Evolutionary conservation across 2,329 filamentous ascomycete genomes (phyloP).

Genomic region (Trichoderma oligosporum): DNA sequence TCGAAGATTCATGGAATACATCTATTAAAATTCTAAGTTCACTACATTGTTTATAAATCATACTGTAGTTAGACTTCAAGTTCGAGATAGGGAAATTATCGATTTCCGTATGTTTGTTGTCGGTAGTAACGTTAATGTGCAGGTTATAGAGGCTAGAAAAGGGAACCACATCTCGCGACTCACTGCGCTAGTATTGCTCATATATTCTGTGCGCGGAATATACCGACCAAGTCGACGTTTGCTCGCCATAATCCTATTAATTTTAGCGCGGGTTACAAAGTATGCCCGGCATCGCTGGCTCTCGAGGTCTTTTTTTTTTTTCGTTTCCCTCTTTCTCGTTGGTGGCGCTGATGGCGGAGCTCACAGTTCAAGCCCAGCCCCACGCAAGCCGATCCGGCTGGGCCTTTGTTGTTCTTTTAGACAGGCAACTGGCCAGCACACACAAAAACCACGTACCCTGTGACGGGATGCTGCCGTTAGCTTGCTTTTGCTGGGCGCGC

Average conservation of each 20-base stretch:
- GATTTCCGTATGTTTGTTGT: too few relatives aligned
- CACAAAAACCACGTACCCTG: background rate
- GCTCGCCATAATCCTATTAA: too few relatives aligned
- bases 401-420: conserved; percentile 6
- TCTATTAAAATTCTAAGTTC: too few relatives aligned
- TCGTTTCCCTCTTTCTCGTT: background rate
- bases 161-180: too few relatives aligned
- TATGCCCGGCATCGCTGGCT: background rate
- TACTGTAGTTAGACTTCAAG: too few relatives aligned
- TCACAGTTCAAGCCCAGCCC: conserved; percentile 3
- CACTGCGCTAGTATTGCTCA: too few relatives aligned
- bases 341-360: conserved; percentile 14
- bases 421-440: conserved; percentile 1
- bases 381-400: conserved; percentile 16
- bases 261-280: background rate
- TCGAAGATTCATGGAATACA: too few relatives aligned
- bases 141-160: too few relatives aligned
- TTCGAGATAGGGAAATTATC: too few relatives aligned
- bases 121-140: too few relatives aligned
- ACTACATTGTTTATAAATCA: too few relatives aligned
- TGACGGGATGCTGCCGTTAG: background rate
- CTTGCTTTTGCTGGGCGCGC: background rate
- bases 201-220: background rate
- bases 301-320: conserved; percentile 5
- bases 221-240: too few relatives aligned